Evolutionary conservation across 2,329 filamentous ascomycete species (phyloP).

Genomic region (Xylariaceae sp.): DNA sequence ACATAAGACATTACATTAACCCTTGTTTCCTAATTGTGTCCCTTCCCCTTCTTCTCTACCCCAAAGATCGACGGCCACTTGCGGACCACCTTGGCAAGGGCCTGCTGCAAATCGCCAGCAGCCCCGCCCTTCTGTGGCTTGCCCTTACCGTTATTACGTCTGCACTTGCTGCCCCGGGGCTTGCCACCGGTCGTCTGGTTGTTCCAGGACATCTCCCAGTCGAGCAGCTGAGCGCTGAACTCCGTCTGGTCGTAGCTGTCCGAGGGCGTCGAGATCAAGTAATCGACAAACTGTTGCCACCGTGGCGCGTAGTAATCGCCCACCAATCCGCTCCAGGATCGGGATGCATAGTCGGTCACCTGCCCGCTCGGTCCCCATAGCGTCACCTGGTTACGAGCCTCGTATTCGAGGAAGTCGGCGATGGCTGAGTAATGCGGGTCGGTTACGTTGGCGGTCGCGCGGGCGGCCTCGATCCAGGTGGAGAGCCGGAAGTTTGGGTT

Average conservation of each 20-base stretch:
- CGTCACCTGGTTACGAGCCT: conserved; percentile 21
- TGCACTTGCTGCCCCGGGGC: too few species aligned
- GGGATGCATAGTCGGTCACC: conserved; percentile 17
- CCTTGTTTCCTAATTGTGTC: not conserved
- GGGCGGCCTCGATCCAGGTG: conserved; percentile 16
- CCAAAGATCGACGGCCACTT: not conserved
- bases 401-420: conserved; percentile 20
- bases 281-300: conserved; percentile 20
- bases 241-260: conserved; percentile 12
- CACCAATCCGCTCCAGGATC: conserved; percentile 18
- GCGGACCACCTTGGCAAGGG: not conserved
- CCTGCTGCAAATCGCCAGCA: not conserved
- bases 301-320: conserved; percentile 16
- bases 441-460: conserved; percentile 10
- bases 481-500: conserved; percentile 16
- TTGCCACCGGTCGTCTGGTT: conserved; percentile 8
- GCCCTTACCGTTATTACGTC: too few species aligned
- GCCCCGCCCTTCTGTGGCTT: too few species aligned
- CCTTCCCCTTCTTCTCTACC: not conserved
- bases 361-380: conserved; percentile 19
- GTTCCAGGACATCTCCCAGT: conserved; percentile 16
- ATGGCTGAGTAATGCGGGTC: conserved; percentile 6
- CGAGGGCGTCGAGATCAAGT: conserved; percentile 14
- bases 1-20: not conserved
- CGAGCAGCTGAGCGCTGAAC: conserved; percentile 11